Percentiles rank a stretch among this genome's conserved stretches.
phyloP scores from a whole-genome alignment of 768 basidiomycete species.

The Suillus decipiens region DNA sequence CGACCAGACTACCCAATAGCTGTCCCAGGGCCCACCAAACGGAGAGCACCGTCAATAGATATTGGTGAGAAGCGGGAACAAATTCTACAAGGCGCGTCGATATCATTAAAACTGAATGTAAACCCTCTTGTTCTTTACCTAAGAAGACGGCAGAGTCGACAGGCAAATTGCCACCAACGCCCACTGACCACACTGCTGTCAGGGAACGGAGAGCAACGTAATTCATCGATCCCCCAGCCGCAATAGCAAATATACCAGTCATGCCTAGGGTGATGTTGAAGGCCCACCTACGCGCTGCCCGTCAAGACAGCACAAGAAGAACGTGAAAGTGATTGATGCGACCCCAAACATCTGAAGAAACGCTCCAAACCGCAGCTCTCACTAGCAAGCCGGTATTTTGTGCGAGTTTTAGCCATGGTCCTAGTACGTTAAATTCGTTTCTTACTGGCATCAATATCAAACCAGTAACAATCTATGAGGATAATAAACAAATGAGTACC shows the following conservation, averaged over 20 bases:
- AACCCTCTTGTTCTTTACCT: slow-evolving; percentile 39
- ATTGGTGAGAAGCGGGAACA: slow-evolving; percentile 71
- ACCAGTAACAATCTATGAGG: slow-evolving; percentile 56
- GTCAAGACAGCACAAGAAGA: slow-evolving; percentile 13
- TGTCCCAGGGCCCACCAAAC: slow-evolving; percentile 84
- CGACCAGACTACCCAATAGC: slow-evolving; percentile 52
- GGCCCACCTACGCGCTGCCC: slow-evolving; percentile 45
- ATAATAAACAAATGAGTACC: neutral
- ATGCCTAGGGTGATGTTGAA: slow-evolving; percentile 75
- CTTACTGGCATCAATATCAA: slow-evolving; percentile 65
- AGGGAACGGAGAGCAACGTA: slow-evolving; percentile 52
- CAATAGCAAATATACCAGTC: slow-evolving; percentile 63
- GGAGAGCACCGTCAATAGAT: slow-evolving; percentile 71
- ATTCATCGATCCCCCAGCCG: slow-evolving; percentile 61
- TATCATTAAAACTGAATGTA: neutral
- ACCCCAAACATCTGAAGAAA: slow-evolving; percentile 72
- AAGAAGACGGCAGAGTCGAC: slow-evolving; percentile 79
- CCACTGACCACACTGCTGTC: slow-evolving; percentile 60
- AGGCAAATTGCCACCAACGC: slow-evolving; percentile 73
- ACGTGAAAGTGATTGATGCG: slow-evolving; percentile 31
- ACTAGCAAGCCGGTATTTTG: slow-evolving; percentile 73
- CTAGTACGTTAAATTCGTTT: slow-evolving; percentile 63
- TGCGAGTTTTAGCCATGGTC: slow-evolving; percentile 65
- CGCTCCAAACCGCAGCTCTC: slow-evolving; percentile 69
- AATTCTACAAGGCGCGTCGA: slow-evolving; percentile 48